These are phyloP conservation scores for Pisolithus orientalis DNA, from an alignment of 768 basidiomycete species.

Conservation along the genomic window DNA sequence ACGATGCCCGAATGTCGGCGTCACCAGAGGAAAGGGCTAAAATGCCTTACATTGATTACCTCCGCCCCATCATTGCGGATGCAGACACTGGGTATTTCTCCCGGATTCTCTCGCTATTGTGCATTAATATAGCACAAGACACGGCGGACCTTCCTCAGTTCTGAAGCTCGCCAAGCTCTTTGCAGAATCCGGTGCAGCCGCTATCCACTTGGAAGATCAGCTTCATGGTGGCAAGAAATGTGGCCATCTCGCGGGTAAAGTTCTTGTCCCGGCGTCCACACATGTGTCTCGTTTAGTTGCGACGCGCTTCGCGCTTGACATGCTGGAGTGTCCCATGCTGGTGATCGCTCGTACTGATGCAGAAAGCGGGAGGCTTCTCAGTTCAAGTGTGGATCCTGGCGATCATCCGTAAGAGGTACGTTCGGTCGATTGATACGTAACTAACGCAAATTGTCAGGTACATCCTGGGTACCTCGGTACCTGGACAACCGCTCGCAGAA, in stretches of 20 bases:
- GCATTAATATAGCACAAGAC: constrained; percentile 39
- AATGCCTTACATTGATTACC: constrained; percentile 79
- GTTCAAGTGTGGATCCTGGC: constrained; percentile 71
- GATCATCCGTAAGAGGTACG: constrained; percentile 53
- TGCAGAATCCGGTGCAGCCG: constrained; percentile 90
- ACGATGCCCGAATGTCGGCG: constrained; percentile 73
- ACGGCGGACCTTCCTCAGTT: constrained; percentile 87
- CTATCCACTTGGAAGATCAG: constrained; percentile 91
- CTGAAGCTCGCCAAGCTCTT: constrained; percentile 95
- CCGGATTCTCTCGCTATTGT: background rate
- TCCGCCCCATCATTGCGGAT: constrained; percentile 91
- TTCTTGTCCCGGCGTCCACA: constrained; percentile 84
- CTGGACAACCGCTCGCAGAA: constrained; percentile 55
- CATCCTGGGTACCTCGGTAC: constrained; percentile 55
- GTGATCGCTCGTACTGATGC: constrained; percentile 91
- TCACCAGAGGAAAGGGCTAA: constrained; percentile 58
- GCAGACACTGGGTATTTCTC: constrained; percentile 80
- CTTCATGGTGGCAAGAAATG: constrained; percentile 95
- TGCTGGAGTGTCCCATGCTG: constrained; percentile 83
- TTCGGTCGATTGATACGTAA: background rate
- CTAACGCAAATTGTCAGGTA: constrained; percentile 35
- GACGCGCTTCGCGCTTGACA: constrained; percentile 85
- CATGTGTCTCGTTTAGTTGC: constrained; percentile 82
- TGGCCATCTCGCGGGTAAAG: constrained; percentile 88
- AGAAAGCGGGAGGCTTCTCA: constrained; percentile 79